Evolutionary conservation across 306 rosid species (phyloP), one percentile per base, ranked within the genome.

Genomic region (Styphnolobium japonicum): DNA sequence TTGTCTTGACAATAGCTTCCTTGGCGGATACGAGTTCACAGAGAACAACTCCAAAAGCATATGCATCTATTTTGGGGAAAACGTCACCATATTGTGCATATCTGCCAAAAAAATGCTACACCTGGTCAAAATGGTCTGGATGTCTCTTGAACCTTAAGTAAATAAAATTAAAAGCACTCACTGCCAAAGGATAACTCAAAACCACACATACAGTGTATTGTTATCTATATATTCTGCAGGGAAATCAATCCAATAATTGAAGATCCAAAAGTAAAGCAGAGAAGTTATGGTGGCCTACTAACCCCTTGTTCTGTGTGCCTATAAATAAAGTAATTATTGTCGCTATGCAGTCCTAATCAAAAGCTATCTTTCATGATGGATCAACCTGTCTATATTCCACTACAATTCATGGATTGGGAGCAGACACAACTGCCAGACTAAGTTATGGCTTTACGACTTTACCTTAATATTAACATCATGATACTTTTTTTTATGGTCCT

Each of bases 1-100:
- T 84, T 37, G 89, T 82, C 89, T 69, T 90, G 67, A 92, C 84
- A 46, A 92, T 79, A 42, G 95, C 97, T 56, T 71, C 86, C 80
- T 79, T 53, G 12, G 60, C 60, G 19, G 10, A 21, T 7, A 53
- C 9, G 10, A 19, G 25, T 49, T 10, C 18, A 48, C 18, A 51
- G 5, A 39, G 6, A 2, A 39, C 45, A 4, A 7, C 45, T 39
- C 9, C 45, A 39, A 39, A 39, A 39, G 45, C 45, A 39, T 39
- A 9, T 39, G 6, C 45, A 53, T 53, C 10, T 22, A 53, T 53
- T 53, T 19, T 19, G 60, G 27, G 60, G 60, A 53, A 53, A 37
- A 53, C 19, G 25, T 16, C 58, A 52, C 4, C 8, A 4, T 10
- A 6, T 5, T 25, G 34, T 23, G 29, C 27, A 23, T 23, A 25